These are phyloP conservation scores for Suillus plorans DNA, from an alignment of 768 basidiomycete species.

Conservation along the genomic window DNA sequence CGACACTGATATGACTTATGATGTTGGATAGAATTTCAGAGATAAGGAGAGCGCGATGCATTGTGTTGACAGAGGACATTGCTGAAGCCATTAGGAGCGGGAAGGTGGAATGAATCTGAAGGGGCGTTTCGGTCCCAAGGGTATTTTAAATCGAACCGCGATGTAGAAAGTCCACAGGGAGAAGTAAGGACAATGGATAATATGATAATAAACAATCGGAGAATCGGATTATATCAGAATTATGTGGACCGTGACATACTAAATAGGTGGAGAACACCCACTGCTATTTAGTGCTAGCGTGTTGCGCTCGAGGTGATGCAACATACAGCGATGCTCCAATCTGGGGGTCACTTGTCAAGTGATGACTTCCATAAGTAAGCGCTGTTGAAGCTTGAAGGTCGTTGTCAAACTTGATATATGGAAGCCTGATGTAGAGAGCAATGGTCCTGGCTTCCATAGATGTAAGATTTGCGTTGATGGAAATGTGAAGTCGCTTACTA, in stretches of 20 bases:
- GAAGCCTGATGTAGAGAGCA: neutral
- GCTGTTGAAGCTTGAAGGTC: slow-evolving; percentile 35
- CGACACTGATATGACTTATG: neutral
- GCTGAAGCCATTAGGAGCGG: slow-evolving; percentile 39
- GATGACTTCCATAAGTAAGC: neutral
- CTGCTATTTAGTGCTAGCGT: neutral
- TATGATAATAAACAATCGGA: neutral
- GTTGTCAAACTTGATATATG: slow-evolving; percentile 34
- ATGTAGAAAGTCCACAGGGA: neutral
- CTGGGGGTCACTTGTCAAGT: neutral
- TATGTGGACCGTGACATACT: neutral
- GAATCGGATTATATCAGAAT: neutral
- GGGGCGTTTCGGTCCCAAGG: slow-evolving; percentile 17
- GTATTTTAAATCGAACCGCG: neutral
- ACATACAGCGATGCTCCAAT: neutral
- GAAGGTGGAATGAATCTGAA: neutral
- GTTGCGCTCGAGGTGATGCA: neutral
- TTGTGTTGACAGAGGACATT: slow-evolving; percentile 9
- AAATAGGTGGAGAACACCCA: neutral
- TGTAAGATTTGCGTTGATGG: neutral
- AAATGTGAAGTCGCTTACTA: no score
- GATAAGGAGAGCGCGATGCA: neutral
- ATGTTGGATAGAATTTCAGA: neutral
- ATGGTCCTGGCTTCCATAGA: no score
- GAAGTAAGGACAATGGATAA: neutral